Base-by-base conservation (phyloP, 2,329 filamentous ascomycete genomes). In the Colletotrichum scovillei region DNA sequence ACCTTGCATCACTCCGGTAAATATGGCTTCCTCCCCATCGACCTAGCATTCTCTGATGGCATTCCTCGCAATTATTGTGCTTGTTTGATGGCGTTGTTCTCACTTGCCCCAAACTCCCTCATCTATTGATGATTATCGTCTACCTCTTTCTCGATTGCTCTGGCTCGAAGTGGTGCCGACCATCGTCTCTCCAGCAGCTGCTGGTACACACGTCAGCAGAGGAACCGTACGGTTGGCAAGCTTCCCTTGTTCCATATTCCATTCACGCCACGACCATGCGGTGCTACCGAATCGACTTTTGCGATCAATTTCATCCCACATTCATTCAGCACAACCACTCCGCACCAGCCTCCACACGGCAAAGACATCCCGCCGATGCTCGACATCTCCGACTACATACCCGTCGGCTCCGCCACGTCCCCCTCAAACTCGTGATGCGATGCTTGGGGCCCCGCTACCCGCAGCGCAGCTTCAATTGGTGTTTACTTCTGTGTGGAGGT, bases 401-500 rank as follows among this genome's bases (percentile, higher is more conserved):
- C 46, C 63, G 57, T 63, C 32, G 53, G 16, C 63, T 22, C 28
- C 49, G 35, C 26, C 35, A 59, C 63, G 53, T 49, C 32, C 38
- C 35, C 60, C 12, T 53, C 59, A 68, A 24, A 57, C 60, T 30
- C 63, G 75, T 75, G 74, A 75, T 73, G 66, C 66, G 65, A 75
- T 75, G 74, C 63, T 66, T 65, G 69, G 35, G 49, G 63, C 49
- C 32, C 60, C 72, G 35, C 57, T 53, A 68, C 68, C 65, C 62
- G 63, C 73, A 12, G 12, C 35, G 12, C 35, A 38, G 35, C 35
- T 7, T 30, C 28, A 30, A 30, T 30, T 30, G 28, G 28, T 30
- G 28, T 7, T 30, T 30, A 7, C 8, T 30, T 2, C 28, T 30
- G 28, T 30, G 28, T 30, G 28, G 28, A 30, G 28, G 6, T 30